Conservation (phyloP, 441 rosid species). For the Adansonia rubrostipa region DNA sequence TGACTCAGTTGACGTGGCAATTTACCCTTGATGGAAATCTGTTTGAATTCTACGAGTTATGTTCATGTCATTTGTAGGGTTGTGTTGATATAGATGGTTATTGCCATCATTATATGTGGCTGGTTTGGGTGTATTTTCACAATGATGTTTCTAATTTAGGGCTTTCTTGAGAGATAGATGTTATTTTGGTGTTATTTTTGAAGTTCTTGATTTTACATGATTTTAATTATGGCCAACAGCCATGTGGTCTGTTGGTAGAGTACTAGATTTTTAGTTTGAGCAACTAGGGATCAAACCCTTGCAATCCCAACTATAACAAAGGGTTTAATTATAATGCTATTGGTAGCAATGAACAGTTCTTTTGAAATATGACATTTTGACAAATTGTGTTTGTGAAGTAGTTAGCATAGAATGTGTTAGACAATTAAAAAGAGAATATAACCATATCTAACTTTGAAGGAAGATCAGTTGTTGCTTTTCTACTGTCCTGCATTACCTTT, state of each 20-base stretch:
- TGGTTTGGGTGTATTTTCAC: too few species aligned
- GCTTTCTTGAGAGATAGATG: neutral
- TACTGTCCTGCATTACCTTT: slow-evolving; percentile 5
- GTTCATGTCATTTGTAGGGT: neutral
- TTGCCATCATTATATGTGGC: neutral
- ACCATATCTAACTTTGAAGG: slow-evolving; percentile 9
- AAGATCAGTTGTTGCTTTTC: neutral
- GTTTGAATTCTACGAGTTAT: neutral
- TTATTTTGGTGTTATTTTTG: neutral
- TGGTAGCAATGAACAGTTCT: neutral
- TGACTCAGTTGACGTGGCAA: neutral
- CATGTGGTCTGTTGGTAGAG: too few species aligned
- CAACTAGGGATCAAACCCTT: too few species aligned
- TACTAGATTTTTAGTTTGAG: too few species aligned
- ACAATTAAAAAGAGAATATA: neutral
- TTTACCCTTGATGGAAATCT: neutral
- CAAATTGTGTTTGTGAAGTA: neutral
- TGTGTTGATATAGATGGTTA: neutral
- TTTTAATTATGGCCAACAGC: neutral
- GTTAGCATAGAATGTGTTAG: neutral
- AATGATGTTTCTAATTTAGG: neutral
- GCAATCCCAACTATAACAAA: too few species aligned
- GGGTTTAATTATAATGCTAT: neutral
- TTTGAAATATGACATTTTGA: neutral
- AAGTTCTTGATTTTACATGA: neutral